Evolutionary conservation across 2,329 filamentous ascomycete genomes (phyloP), one percentile per base, ranked within the genome.

Genomic region (Trichophyton equinum): DNA sequence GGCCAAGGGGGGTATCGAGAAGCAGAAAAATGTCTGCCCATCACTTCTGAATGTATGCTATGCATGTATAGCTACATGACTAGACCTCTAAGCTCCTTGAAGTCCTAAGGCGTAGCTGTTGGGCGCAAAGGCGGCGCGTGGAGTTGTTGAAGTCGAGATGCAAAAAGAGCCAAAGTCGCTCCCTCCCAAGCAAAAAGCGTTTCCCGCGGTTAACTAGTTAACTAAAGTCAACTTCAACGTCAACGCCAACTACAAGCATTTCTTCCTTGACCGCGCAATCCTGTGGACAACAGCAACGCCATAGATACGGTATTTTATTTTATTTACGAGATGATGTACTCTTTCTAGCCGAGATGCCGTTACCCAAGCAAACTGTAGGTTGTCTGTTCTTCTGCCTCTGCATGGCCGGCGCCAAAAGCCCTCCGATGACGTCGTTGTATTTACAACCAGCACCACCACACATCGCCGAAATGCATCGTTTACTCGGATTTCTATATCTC

Each of bases 311-410:
- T 8, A 30, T 30, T 30, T 30, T 30, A 30, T 30, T 30, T 7
- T 44, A n/a, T 18, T 5, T 30, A 11, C 38, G 55, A 42, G 4
- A 57, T 57, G 55, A 18, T 36, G 22, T n/a, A 4, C 55, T 56
- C 22, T n/a, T 51, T 20, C 22, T 30, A 20, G 47, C 18, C 27
- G 53, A 36, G 18, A 66, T 66, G 64, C 64, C 64, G 6, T 51
- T 62, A 18, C 61, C 64, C 46, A 66, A 66, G 57, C 64, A 65
- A 59, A 66, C 64, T 22, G 64, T 66, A 53, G 57, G 63, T 60
- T 15, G 20, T 30, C 13, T 25, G 13, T 33, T 25, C 8, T 27
- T 49, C 33, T 18, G 2, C 20, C 18, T 20, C 44, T 47, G 44
- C 18, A 9, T 18, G n/a, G 11, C 11, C 4, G 20, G 20, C 40